Evolutionary conservation across 106 monocot genomes (phyloP).

Genomic region (Dactylorhiza incarnata): DNA sequence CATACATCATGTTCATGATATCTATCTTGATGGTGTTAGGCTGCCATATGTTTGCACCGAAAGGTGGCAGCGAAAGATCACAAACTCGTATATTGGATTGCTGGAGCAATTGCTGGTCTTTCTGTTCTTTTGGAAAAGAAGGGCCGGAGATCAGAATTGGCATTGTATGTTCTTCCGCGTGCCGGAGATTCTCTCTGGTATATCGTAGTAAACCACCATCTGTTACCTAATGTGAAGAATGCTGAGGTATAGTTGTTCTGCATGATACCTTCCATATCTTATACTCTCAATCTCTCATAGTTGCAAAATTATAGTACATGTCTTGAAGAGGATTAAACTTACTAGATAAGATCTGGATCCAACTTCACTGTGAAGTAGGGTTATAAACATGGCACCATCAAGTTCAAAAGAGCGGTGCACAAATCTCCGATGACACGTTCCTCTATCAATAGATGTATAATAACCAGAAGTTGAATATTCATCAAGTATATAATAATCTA

Average conservation of each 20-base stretch:
- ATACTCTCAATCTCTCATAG: background rate
- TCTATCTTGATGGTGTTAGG: conserved; percentile 28
- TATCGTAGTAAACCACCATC: conserved; percentile 73
- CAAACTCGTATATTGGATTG: conserved; percentile 87
- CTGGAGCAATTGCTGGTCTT: conserved; percentile 72
- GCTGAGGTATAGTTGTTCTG: conserved; percentile 57
- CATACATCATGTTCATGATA: conserved; percentile 4
- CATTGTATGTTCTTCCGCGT: conserved; percentile 94
- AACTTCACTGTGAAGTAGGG: conserved; percentile 3
- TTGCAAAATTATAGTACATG: background rate
- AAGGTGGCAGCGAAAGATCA: conserved; percentile 83
- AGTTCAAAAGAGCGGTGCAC: background rate
- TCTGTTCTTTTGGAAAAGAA: conserved; percentile 95
- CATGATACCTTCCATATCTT: background rate
- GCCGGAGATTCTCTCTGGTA: conserved; percentile 96
- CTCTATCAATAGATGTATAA: background rate
- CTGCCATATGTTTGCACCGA: conserved; percentile 76
- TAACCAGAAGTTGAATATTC: background rate
- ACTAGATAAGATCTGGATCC: background rate
- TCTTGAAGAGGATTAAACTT: background rate
- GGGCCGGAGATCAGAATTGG: conserved; percentile 77
- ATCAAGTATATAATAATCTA: background rate
- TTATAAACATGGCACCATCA: background rate
- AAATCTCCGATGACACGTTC: background rate
- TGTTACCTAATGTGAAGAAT: conserved; percentile 82